Evolutionary conservation across 2,329 filamentous ascomycete species (phyloP).

Genomic region (Calonectria pseudoturangicola): DNA sequence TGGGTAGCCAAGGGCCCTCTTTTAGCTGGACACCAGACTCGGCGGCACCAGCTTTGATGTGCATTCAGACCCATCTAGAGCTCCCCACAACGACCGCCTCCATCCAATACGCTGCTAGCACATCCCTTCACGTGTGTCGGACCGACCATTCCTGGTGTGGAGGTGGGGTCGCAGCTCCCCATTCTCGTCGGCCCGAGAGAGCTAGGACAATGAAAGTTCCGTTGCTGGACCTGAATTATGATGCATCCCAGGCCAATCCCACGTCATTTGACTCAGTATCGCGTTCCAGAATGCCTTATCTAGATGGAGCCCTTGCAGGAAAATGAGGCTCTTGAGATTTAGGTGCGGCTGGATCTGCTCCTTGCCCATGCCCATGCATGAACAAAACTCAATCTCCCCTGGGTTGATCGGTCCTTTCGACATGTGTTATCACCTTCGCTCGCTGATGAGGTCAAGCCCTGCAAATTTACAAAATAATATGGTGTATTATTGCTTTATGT

Average conservation of each 20-base stretch:
- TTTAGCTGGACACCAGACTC: slow-evolving; percentile 10
- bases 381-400: slow-evolving; percentile 1
- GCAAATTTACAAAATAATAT: not conserved
- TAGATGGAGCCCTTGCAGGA: not conserved
- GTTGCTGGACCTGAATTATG: not conserved
- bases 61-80: slow-evolving; percentile 11
- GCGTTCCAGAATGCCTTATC: slow-evolving; percentile 17
- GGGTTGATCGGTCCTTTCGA: not conserved
- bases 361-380: slow-evolving; percentile 14
- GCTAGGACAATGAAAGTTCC: not conserved
- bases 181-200: slow-evolving; percentile 4
- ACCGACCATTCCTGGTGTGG: slow-evolving; percentile 5
- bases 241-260: not conserved
- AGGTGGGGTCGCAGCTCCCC: not conserved
- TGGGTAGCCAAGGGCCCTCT: not conserved
- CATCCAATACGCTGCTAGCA: slow-evolving; percentile 1
- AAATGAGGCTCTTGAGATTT: slow-evolving; percentile 12
- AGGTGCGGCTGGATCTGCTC: not conserved
- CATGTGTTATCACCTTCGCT: too few species aligned
- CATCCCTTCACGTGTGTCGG: not conserved
- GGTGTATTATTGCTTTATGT: not conserved
- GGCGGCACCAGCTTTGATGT: slow-evolving; percentile 14
- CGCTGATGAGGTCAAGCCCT: too few species aligned
- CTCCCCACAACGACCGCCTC: slow-evolving; percentile 2
- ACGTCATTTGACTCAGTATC: not conserved